Evolutionary conservation across 2,329 filamentous ascomycete genomes (phyloP), one percentile per base, ranked within the genome.

Genomic region (Colletotrichum cereale): DNA sequence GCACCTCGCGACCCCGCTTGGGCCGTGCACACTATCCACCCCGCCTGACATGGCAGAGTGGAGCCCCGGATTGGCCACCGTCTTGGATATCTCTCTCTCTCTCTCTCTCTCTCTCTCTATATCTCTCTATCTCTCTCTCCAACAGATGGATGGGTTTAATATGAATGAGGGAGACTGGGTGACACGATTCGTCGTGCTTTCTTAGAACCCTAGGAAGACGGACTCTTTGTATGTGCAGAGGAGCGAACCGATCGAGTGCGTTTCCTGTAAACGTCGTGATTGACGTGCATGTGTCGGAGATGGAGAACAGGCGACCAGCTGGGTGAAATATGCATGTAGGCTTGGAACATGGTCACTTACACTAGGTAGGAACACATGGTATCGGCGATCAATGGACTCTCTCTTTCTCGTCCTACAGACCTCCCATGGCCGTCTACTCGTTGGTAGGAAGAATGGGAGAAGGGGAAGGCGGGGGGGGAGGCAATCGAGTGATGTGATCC

Each of bases 1-100:
- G n/a, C 24, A 53, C 18, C 47, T 42, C 42, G 42, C 7, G 36
- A 67, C 63, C 56, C 62, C 62, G 47, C 67, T 34, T 66, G 67
- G 38, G 21, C 55, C 63, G 56, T 67, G 56, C 48, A 44, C 48
- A 48, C 18, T 31, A 53, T 31, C 29, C 31, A 38, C 38, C 34
- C 44, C 31, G n/a, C n/a, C 16, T 62, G 44, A 18, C 34, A 26
- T 18, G 11, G 31, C n/a, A 24, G 57, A 24, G 40, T 48, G 42
- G 40, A 47, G 42, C 16, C 34, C 36, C n/a, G 36, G n/a, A 29
- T 18, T 34, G 52, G 31, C 53, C n/a, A 57, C n/a, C 53, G 36
- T 18, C 52, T 5, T 21, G 14, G 14, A 24, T 26, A 34, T 26
- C n/a, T 38, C 14, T 31, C 26, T 31, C 48, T 29, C 14, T 31